phyloP scores from a whole-genome alignment of 495 filamentous ascomycete species.

The Penicillium canescens region DNA sequence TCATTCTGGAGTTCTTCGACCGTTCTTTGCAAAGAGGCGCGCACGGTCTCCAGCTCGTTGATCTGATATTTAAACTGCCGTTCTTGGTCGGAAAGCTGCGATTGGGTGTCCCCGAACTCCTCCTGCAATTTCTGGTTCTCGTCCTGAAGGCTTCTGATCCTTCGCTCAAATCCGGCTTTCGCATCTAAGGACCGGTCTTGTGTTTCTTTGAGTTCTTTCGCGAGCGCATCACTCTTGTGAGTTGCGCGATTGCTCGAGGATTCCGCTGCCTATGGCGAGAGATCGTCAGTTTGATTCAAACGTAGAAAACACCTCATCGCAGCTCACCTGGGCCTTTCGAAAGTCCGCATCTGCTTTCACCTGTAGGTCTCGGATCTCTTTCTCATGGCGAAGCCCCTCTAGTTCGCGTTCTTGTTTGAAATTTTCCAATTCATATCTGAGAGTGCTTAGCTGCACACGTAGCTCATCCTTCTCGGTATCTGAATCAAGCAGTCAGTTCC shows the following conservation, averaged over 20 bases:
- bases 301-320: neutral
- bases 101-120: conserved; percentile 72
- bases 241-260: conserved; percentile 64
- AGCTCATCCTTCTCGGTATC: conserved; percentile 64
- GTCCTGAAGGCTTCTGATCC: conserved; percentile 68
- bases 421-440: conserved; percentile 69
- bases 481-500: conserved; percentile 18
- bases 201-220: conserved; percentile 68
- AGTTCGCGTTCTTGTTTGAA: conserved; percentile 87
- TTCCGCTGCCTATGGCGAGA: conserved; percentile 54
- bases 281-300: conserved; percentile 9
- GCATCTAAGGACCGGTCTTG: conserved; percentile 67
- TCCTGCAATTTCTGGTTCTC: conserved; percentile 72
- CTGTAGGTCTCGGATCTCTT: conserved; percentile 75
- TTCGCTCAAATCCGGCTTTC: conserved; percentile 69
- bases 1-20: conserved; percentile 74
- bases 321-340: conserved; percentile 68
- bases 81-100: conserved; percentile 68
- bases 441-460: conserved; percentile 64
- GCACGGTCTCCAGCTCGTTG: conserved; percentile 69
- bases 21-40: conserved; percentile 64
- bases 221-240: conserved; percentile 70
- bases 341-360: conserved; percentile 80
- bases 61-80: conserved; percentile 68
- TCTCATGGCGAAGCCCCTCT: conserved; percentile 70